Evolutionary conservation across 2,329 filamentous ascomycete genomes (phyloP), one percentile per base, ranked within the genome.

Genomic region (Parastagonospora avenae): DNA sequence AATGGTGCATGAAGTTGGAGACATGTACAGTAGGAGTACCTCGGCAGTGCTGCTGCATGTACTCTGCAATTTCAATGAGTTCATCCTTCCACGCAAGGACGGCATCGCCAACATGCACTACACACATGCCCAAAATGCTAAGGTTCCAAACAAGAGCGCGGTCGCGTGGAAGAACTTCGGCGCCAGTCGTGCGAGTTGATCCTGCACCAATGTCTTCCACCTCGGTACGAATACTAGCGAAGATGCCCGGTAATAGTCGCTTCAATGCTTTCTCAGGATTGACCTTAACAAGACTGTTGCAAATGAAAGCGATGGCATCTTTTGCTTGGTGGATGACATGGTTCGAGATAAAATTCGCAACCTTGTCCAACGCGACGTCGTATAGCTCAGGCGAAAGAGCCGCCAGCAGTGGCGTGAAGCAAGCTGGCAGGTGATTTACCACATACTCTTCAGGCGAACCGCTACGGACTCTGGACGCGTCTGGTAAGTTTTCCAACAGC

Each of bases 271-370:
- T 97, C 70, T 93, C 87, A 0, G 95, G 92, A 63, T 95, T 91
- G 61, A 96, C 91, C 76, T 97, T 97, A 81, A 94, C 96, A 19
- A 99, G 81, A 0, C 91, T 90, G 73, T 97, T 97, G 76, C 93
- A 90, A 46, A 97, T 97, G 82, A 96, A 99, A 1, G 95, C 94
- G 89, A 99, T 97, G 7, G 94, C 93, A 79, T 99, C 94, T 59
- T 93, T 83, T 46, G 94, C 93, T 75, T 97, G 94, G 65, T 99
- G 92, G 14, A 99, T 93, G 42, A 99, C 94, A 76, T 97, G 94
- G 57, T 90, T 90, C 1, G 90, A 88, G 24, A 97, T 89, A 71
- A 99, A 99, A 29, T 90, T 85, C 2, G 92, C 89, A 62, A 99
- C 86, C 79, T 97, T 97, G 53, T 96, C 89, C 43, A 99, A 77